Evolutionary conservation across 2,329 filamentous ascomycete species (phyloP), one percentile per base, ranked within the genome.

Genomic region (Fusarium fujikuroi): DNA sequence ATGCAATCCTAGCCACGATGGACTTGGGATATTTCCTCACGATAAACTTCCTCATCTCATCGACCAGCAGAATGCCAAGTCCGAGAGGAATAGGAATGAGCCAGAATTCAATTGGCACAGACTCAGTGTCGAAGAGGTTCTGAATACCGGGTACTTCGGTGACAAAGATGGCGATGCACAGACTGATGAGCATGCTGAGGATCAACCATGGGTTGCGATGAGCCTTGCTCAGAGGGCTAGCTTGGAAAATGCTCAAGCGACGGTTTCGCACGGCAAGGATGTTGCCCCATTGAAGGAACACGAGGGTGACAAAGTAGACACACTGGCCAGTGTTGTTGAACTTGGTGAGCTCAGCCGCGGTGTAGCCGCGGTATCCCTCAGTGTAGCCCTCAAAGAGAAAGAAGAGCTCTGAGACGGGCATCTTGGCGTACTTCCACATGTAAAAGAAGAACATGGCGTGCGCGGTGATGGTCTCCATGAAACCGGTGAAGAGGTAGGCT

Each of bases 371-470:
- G 73, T 87, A 88, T 7, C 86, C 86, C 2, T 81, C 85, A 0
- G 79, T 70, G 76, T 87, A 88, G 0, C 79, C 80, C 52, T 87
- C 85, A 44, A 87, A 88, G 0, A 84, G 80, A 74, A 89, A 86
- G 74, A 87, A 84, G 16, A 89, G 83, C 11, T 84, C 81, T 18
- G 76, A 75, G 49, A 86, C 79, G 0, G 87, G 84, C 40, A 89
- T 87, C 11, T 83, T 81, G 2, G 86, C 85, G 46, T 84, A 77
- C 18, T 77, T 81, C 78, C 82, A 87, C 81, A 85, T 83, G 80
- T 88, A 89, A 0, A 87, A 71, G 80, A 88, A 89, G 78, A 85
- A 88, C 87, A 89, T 88, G 70, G 83, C 66, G 62, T 88, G 86
- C 0, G 87, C 86, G 9, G 79, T 83, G 60, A 85, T 64, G 0